These are phyloP conservation scores for Apium graveolens DNA, from an alignment of 129 eudicot genomes.

Conservation along the genomic window DNA sequence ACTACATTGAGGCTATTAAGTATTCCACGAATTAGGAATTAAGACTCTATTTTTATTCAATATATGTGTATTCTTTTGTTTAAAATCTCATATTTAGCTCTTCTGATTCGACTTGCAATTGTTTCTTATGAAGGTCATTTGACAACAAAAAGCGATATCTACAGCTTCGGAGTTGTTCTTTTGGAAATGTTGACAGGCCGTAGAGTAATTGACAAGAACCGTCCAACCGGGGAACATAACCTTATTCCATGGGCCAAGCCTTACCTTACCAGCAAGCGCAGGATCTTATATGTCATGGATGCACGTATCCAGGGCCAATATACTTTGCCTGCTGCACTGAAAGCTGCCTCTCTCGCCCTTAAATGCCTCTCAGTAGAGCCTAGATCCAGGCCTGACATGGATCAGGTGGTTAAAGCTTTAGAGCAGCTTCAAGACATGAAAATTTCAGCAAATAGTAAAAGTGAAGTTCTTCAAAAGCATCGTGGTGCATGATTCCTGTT, in stretches of 20 bases:
- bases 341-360: slow-evolving; percentile 54
- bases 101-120: background rate
- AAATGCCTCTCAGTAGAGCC: slow-evolving; percentile 66
- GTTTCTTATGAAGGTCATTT: slow-evolving; percentile 59
- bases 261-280: slow-evolving; percentile 53
- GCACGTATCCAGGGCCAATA: slow-evolving; percentile 63
- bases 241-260: slow-evolving; percentile 78
- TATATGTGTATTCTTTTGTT: background rate
- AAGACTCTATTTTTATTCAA: background rate
- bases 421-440: slow-evolving; percentile 56
- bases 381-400: slow-evolving; percentile 56
- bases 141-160: slow-evolving; percentile 77
- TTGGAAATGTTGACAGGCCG: slow-evolving; percentile 78
- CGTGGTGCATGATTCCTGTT: background rate
- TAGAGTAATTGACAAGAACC: slow-evolving; percentile 62
- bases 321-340: slow-evolving; percentile 39
- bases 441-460: slow-evolving; percentile 15
- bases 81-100: background rate
- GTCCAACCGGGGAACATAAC: slow-evolving; percentile 61
- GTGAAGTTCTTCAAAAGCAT: slow-evolving; percentile 8
- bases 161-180: slow-evolving; percentile 89
- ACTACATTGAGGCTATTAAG: background rate
- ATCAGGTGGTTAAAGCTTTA: slow-evolving; percentile 55
- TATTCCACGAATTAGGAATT: background rate
- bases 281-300: slow-evolving; percentile 60